Percentiles rank a stretch among this genome's conserved stretches.
phyloP scores from a whole-genome alignment of 2,329 filamentous ascomycete genomes.

The Metarhizium guizhouense region DNA sequence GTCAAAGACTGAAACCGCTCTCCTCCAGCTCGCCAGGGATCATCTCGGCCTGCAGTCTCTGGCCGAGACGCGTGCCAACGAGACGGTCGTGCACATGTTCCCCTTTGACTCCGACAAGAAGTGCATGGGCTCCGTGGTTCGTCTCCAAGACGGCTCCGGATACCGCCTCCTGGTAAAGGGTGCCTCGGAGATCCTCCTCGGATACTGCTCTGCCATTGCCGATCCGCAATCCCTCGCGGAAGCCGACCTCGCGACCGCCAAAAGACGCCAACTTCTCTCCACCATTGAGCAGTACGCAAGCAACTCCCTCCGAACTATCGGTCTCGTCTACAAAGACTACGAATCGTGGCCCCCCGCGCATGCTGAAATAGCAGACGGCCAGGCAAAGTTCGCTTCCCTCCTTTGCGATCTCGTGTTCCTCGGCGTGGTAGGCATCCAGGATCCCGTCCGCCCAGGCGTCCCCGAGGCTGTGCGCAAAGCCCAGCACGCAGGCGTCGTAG shows the following conservation, averaged over 20 bases:
- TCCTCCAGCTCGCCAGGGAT: constrained; percentile 38
- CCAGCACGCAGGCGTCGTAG: constrained; percentile 52
- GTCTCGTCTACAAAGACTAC: constrained; percentile 64
- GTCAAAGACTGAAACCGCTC: constrained; percentile 45
- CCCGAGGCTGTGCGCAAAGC: constrained; percentile 50
- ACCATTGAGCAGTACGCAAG: constrained; percentile 50
- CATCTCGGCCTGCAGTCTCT: constrained; percentile 38
- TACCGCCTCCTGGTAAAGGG: constrained; percentile 46
- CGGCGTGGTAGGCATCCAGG: constrained; percentile 57
- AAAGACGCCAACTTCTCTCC: constrained; percentile 39
- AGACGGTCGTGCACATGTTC: constrained; percentile 35
- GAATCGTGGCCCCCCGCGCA: constrained; percentile 59
- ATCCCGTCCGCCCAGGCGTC: constrained; percentile 52
- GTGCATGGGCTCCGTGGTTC: constrained; percentile 45
- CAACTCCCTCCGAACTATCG: constrained; percentile 66
- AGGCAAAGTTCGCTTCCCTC: not conserved
- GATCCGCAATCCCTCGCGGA: constrained; percentile 39
- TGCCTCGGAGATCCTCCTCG: constrained; percentile 44
- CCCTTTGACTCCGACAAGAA: constrained; percentile 44
- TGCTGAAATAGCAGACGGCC: constrained; percentile 41
- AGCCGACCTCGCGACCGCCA: constrained; percentile 41
- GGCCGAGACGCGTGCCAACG: constrained; percentile 33
- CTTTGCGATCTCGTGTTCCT: constrained; percentile 60
- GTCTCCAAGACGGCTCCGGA: constrained; percentile 26
- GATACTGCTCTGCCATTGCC: constrained; percentile 27